Base-by-base conservation (phyloP, 2,329 filamentous ascomycete genomes). In the Venturia pyrina region DNA sequence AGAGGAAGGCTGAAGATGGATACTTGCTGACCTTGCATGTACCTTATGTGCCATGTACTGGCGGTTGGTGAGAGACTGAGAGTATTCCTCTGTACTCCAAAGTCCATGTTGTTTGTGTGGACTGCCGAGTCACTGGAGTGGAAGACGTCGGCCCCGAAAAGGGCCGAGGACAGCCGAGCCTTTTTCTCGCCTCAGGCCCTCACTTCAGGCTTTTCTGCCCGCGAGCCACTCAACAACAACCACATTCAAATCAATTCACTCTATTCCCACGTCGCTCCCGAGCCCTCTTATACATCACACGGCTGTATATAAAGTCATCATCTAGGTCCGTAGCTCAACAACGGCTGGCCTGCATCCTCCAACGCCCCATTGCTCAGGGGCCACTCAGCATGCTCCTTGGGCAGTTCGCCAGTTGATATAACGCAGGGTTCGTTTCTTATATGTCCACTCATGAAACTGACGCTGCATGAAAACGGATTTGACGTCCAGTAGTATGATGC, bases 381-480 rank as follows among this genome's bases (percentile, higher is more conserved):
- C 53, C 53, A 59, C 28, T 56, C 21, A 56, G 50, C 21, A 13
- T 56, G 24, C 50, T 15, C 13, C 24, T 24, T 17, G 50, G 24
- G 5, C 21, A 56, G 50, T 56, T 56, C 50, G 50, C 50, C 50
- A 56, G 50, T 56, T 32, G 53, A 24, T 59, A 59, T 59, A 37
- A 59, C 17, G 1, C 53, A 59, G 53, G 53, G 53, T 59, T 59
- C 17, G 53, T 59, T 19, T 59, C 53, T 59, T 59, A 59, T 59
- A 59, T 59, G 53, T 59, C 53, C 53, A 37, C 53, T 37, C n/a
- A 59, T 62, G 60, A 62, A 62, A 62, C 60, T 62, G 37, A 21
- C 43, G 60, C 60, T 62, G 60, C 60, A 62, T 62, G 60, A 62
- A 8, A 40, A 44, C 60, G 40, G 43, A 34, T 62, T 62, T 28